phyloP scores from a whole-genome alignment of 257 asterid species.

The Solanum sitiens region DNA sequence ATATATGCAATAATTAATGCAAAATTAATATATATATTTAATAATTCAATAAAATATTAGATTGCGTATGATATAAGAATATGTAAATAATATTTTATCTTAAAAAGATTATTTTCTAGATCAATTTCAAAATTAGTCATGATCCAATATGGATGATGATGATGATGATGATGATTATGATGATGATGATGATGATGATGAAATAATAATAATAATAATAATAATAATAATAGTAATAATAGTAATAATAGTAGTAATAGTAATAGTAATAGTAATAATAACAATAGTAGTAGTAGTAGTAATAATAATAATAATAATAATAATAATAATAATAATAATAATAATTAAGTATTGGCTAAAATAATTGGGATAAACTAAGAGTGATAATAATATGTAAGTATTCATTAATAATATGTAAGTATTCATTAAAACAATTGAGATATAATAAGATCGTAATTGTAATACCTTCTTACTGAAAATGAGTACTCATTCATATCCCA shows the following conservation, averaged over 20 bases:
- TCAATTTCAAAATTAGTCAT: neutral
- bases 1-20: neutral
- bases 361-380: too few species aligned
- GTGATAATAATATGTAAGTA: neutral
- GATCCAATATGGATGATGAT: neutral
- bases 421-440: neutral
- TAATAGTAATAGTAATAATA: too few species aligned
- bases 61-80: neutral
- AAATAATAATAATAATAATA: too few species aligned
- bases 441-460: neutral
- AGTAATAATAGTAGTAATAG: too few species aligned
- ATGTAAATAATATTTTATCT: neutral
- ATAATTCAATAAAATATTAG: neutral
- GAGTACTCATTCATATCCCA: neutral
- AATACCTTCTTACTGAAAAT: neutral
- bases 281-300: accelerated
- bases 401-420: neutral
- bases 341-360: too few species aligned
- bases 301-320: too few species aligned
- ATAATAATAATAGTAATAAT: too few species aligned
- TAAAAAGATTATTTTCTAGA: neutral
- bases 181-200: too few species aligned
- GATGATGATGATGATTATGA: too few species aligned
- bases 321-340: too few species aligned
- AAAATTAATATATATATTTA: neutral